phyloP scores from a whole-genome alignment of 768 basidiomycete species.

The Fomitopsis serialis region DNA sequence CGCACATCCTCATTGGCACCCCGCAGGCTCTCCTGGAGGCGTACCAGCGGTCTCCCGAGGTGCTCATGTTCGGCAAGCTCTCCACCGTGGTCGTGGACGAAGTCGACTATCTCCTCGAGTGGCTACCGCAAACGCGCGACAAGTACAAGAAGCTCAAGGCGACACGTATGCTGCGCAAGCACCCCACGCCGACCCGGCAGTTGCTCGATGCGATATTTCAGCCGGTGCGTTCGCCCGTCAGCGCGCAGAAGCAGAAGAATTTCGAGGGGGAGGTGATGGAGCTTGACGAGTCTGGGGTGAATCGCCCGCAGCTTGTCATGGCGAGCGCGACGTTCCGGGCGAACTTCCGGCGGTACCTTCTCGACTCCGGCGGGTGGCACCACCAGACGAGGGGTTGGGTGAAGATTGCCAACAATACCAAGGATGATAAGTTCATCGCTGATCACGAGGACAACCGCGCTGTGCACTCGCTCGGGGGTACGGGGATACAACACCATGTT shows the following conservation, averaged over 20 bases:
- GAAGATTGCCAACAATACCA: constrained; percentile 15
- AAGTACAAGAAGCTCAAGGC: constrained; percentile 33
- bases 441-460: constrained; percentile 6
- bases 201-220: constrained; percentile 54
- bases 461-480: constrained; percentile 7
- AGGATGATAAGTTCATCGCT: constrained; percentile 1
- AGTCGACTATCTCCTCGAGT: constrained; percentile 66
- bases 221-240: neutral
- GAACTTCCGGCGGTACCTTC: constrained; percentile 48
- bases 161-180: constrained; percentile 38
- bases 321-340: constrained; percentile 67
- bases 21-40: constrained; percentile 64
- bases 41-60: constrained; percentile 35
- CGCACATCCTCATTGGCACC: constrained; percentile 68
- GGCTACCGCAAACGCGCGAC: constrained; percentile 36
- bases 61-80: constrained; percentile 41
- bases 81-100: constrained; percentile 70
- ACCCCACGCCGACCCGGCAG: constrained; percentile 53
- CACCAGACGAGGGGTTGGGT: constrained; percentile 8
- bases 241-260: neutral
- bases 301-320: constrained; percentile 56
- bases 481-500: constrained; percentile 43
- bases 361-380: constrained; percentile 56
- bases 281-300: neutral
- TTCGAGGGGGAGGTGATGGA: neutral